A percentile compares a stretch with the other conserved stretches of the same genome.
phyloP scores from a whole-genome alignment of 208 protist species.

The Crithidia mellificae region DNA sequence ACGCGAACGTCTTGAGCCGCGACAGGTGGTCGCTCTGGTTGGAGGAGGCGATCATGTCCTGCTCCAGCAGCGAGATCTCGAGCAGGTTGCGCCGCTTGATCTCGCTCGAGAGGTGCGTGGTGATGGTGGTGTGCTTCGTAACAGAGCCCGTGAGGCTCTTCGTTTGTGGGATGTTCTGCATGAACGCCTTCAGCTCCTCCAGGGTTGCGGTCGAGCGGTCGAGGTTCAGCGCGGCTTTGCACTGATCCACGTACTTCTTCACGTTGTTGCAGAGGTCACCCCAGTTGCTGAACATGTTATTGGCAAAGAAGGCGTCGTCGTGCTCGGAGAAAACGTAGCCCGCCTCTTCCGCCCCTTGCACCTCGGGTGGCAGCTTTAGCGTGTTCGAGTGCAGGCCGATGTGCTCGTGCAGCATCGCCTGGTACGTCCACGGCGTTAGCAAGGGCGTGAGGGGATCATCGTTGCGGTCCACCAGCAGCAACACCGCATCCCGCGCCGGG shows the following conservation, averaged over 20 bases:
- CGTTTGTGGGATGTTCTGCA: constrained; percentile 85
- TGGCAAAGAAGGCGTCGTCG: constrained; percentile 95
- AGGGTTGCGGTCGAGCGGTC: constrained; percentile 83
- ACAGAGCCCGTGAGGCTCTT: constrained; percentile 80
- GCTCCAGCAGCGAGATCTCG: constrained; percentile 94
- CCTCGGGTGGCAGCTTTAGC: constrained; percentile 57
- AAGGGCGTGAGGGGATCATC: constrained; percentile 97
- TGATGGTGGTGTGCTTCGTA: constrained; percentile 84
- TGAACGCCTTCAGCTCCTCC: constrained; percentile 86
- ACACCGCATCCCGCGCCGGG: constrained; percentile 55
- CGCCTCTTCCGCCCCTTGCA: constrained; percentile 47
- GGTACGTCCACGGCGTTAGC: constrained; percentile 98
- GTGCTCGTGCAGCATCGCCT: constrained; percentile 99
- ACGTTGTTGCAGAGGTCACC: constrained; percentile 96
- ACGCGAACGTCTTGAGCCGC: constrained; percentile 60
- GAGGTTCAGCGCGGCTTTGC: constrained; percentile 84
- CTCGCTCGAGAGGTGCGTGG: constrained; percentile 69
- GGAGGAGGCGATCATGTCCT: constrained; percentile 87
- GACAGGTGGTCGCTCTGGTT: constrained; percentile 73
- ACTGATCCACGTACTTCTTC: constrained; percentile 94
- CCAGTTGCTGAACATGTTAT: constrained; percentile 97
- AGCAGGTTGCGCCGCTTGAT: constrained; percentile 89
- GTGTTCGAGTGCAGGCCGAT: constrained; percentile 95
- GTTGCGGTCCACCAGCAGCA: constrained; percentile 83
- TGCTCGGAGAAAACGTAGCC: constrained; percentile 87